Evolutionary conservation across 2,329 filamentous ascomycete genomes (phyloP).

Genomic region (Phyllosticta citrichinensis): DNA sequence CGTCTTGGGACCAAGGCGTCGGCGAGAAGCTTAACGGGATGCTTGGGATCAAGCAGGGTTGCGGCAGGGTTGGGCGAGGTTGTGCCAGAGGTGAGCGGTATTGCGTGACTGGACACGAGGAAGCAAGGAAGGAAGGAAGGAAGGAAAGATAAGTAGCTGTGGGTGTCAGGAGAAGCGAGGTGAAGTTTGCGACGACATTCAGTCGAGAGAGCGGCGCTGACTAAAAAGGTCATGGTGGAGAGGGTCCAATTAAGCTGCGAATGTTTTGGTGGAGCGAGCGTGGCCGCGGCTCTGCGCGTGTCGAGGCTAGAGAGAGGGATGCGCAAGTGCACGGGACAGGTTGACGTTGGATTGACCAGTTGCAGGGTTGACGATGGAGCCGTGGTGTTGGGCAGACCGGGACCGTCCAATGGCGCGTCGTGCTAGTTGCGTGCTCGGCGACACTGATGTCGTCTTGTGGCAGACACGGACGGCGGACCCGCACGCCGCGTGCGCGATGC

Average conservation of each 20-base stretch:
- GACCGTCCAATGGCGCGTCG: constrained; percentile 1
- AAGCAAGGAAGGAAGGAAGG: background rate
- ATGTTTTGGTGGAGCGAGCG: background rate
- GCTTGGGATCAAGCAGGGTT: background rate
- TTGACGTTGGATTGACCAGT: background rate
- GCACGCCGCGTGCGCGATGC: background rate
- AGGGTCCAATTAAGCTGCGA: background rate
- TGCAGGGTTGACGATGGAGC: background rate
- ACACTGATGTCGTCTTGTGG: constrained; percentile 7
- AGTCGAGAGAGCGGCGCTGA: background rate
- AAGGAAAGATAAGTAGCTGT: background rate
- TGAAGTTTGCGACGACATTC: background rate
- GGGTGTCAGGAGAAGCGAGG: background rate
- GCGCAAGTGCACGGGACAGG: background rate
- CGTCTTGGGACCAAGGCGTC: background rate
- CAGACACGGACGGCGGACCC: constrained; percentile 1
- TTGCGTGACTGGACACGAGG: background rate
- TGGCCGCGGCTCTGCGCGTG: background rate
- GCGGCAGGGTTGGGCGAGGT: background rate
- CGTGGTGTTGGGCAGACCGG: background rate
- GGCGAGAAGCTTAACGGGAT: background rate
- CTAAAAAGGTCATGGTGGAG: background rate
- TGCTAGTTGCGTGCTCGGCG: constrained; percentile 8
- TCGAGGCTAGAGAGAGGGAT: background rate
- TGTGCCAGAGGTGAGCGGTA: background rate